Base-by-base conservation (phyloP, 176 grass and related monocot species). In the Bolboschoenus planiculmis region DNA sequence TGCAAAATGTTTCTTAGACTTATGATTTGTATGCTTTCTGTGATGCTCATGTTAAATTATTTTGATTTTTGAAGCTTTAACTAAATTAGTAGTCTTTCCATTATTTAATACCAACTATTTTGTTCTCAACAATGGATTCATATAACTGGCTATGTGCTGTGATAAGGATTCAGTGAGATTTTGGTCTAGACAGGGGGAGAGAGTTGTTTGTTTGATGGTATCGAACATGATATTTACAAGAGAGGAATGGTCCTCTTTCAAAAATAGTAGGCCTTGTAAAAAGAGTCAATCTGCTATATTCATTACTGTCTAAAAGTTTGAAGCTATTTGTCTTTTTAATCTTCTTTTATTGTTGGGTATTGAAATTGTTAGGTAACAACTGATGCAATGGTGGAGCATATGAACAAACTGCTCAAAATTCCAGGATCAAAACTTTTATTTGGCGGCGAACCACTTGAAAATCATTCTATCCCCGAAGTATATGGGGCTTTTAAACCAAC, bases 401-500 rank as follows among this genome's bases (percentile, higher is more conserved):
- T 87, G 21, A 82, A 93, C 67, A 91, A 86, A 42, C 79, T 98
- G 85, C 90, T 98, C 60, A 91, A 91, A 87, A 91, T 98, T 80
- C 89, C 89, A 84, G 96, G 92, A 63, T 98, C 96, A 8, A 91
- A 91, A 86, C 78, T 98, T 86, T 83, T 98, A 57, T 98, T 98
- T 81, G 96, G 96, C 64, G 92, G 96, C 57, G 59, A 90, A 91
- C 81, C 89, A 30, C 88, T 98, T 83, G 79, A 91, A 54, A 91
- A 91, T 59, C 96, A 98, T 74, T 93, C 87, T 73, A 95, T 98
- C 88, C 96, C 96, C 37, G 84, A 98, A 87, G 81, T 98, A 80
- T 98, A 98, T 81, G 96, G 96, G 6, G 96, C 96, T 5, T 20
- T 98, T 72, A 93, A 90, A 50, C 96, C 96, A 56, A 95, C 96